Evolutionary conservation across 495 filamentous ascomycete genomes (phyloP).

Genomic region (Aspergillus nidulans): DNA sequence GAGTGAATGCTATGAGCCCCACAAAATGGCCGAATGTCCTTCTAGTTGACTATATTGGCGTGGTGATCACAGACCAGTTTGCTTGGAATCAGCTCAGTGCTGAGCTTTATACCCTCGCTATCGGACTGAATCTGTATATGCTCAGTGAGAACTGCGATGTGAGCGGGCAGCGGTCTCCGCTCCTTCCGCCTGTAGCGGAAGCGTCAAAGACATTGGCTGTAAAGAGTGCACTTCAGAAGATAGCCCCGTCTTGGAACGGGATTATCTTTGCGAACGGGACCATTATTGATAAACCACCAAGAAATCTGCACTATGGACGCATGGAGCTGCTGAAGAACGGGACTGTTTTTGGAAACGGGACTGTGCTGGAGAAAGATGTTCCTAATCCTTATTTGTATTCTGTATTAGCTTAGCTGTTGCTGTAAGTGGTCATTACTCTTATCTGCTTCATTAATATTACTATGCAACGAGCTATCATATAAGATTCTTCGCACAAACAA

Average conservation of each 20-base stretch:
- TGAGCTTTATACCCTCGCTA: slow-evolving; percentile 9
- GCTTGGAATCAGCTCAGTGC: slow-evolving; percentile 10
- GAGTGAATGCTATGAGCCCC: slow-evolving; percentile 8
- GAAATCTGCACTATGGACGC: not conserved
- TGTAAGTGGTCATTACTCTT: not conserved
- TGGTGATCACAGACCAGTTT: slow-evolving; percentile 8
- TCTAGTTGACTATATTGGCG: slow-evolving; percentile 8
- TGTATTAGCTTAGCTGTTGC: not conserved
- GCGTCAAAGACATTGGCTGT: not conserved
- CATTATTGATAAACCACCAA: not conserved
- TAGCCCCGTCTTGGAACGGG: slow-evolving; percentile 1
- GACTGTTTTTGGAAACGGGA: slow-evolving; percentile 5
- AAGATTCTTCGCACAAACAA: too few relatives aligned
- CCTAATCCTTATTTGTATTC: not conserved
- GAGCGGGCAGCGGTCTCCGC: slow-evolving; percentile 5
- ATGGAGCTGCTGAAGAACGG: slow-evolving; percentile 7
- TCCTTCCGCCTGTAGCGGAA: not conserved
- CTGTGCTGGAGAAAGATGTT: not conserved
- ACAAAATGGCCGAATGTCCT: slow-evolving; percentile 11
- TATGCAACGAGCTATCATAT: too few relatives aligned
- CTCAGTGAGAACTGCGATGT: slow-evolving; percentile 12
- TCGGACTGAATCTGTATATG: slow-evolving; percentile 13
- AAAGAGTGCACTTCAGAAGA: not conserved
- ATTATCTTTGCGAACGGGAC: slow-evolving; percentile 14
- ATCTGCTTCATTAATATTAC: not conserved